phyloP scores from a whole-genome alignment of 1,284 basidiomycete genomes.

The Puccinia sorghi region DNA sequence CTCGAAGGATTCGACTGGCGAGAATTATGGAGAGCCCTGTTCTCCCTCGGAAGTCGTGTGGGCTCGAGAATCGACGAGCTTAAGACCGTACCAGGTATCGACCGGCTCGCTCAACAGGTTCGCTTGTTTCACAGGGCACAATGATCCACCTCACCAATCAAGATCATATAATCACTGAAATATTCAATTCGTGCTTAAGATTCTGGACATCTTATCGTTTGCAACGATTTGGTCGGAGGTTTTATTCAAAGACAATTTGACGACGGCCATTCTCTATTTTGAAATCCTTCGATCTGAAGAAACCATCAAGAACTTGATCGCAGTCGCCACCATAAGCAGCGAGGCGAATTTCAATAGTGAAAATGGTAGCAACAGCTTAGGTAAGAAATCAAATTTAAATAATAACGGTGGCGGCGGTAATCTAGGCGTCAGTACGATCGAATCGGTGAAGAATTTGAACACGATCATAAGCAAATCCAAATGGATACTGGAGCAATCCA shows the following conservation, averaged over 20 bases:
- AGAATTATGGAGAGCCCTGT: constrained; percentile 53
- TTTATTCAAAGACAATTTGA: constrained; percentile 51
- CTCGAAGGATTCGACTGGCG: constrained; percentile 53
- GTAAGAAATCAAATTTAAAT: background rate
- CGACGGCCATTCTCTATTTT: constrained; percentile 53
- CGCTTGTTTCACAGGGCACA: no score
- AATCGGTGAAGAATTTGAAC: constrained; percentile 54
- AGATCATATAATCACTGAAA: no score
- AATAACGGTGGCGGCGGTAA: constrained; percentile 21
- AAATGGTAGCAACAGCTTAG: constrained; percentile 4
- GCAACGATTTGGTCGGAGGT: constrained; percentile 56
- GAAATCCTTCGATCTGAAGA: constrained; percentile 55
- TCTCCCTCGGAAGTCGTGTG: constrained; percentile 53
- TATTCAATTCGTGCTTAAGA: no score
- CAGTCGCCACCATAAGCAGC: constrained; percentile 51
- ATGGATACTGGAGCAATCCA: constrained; percentile 50
- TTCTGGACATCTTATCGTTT: constrained; percentile 55
- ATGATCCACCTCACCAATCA: no score
- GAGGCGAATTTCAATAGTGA: constrained; percentile 9
- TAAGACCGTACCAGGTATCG: constrained; percentile 30
- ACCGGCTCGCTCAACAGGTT: constrained; percentile 48
- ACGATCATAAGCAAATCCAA: constrained; percentile 53
- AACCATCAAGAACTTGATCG: constrained; percentile 53
- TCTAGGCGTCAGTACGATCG: constrained; percentile 52
- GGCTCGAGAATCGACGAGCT: constrained; percentile 51